Conservation (phyloP, 1,284 basidiomycete species). For the Cystobasidium sp. region DNA sequence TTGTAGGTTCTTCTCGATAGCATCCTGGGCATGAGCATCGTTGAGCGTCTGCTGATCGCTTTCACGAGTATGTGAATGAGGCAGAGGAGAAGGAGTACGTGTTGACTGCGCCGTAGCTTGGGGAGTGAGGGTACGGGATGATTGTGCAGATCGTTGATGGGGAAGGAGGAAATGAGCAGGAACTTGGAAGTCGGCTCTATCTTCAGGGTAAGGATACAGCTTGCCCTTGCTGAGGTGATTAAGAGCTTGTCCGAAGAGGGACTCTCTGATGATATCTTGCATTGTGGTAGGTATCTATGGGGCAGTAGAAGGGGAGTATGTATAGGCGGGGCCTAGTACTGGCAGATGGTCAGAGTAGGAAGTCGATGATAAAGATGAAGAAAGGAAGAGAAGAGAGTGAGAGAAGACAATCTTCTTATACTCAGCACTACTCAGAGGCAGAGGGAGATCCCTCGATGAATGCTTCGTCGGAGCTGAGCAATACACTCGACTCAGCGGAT, state of each 20-base stretch:
- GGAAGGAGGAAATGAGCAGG: conserved; percentile 44
- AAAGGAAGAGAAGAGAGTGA: too few species aligned
- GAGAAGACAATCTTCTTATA: too few species aligned
- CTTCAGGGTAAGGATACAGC: conserved; percentile 49
- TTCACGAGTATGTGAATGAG: conserved; percentile 3
- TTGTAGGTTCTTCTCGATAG: conserved; percentile 20
- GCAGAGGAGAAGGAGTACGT: conserved; percentile 18
- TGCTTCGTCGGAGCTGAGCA: too few species aligned
- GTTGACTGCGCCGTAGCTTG: conserved; percentile 8
- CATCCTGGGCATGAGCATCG: conserved; percentile 21
- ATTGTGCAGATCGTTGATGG: conserved; percentile 7
- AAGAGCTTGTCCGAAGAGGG: conserved; percentile 47
- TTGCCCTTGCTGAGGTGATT: conserved; percentile 47
- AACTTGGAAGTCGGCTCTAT: conserved; percentile 47
- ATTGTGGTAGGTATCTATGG: conserved; percentile 1
- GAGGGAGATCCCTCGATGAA: too few species aligned
- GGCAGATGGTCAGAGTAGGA: too few species aligned
- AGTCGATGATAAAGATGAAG: too few species aligned
- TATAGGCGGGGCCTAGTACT: not conserved
- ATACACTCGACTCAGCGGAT: too few species aligned
- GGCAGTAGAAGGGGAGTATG: not conserved
- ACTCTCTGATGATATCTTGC: conserved; percentile 48
- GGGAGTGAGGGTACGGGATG: conserved; percentile 2
- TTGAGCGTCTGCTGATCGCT: conserved; percentile 29
- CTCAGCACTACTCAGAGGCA: too few species aligned